Conservation (phyloP, 2,329 filamentous ascomycete genomes). For the Fusarium virguliforme region DNA sequence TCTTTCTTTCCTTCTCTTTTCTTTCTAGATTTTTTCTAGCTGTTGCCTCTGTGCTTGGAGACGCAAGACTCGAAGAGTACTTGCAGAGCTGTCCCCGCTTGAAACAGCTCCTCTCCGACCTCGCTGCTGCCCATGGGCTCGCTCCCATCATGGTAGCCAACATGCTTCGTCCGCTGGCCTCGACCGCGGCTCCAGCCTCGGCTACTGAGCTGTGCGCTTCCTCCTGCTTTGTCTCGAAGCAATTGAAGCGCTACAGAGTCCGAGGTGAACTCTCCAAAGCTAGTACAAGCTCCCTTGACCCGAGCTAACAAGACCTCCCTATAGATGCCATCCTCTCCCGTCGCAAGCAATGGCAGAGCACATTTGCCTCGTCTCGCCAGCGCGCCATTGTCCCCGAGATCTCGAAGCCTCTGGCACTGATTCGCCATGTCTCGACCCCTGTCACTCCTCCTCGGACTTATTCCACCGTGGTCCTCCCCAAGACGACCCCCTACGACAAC, state of each 20-base stretch:
- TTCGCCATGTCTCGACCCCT: conserved; percentile 58
- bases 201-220: conserved; percentile 54
- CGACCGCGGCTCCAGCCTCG: conserved; percentile 43
- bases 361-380: conserved; percentile 50
- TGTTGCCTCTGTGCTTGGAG: conserved; percentile 14
- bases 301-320: conserved; percentile 24
- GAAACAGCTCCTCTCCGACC: conserved; percentile 25
- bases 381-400: conserved; percentile 51
- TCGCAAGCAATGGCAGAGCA: conserved; percentile 60
- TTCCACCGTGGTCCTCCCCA: conserved; percentile 60
- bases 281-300: background rate
- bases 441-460: conserved; percentile 54
- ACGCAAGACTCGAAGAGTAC: conserved; percentile 21
- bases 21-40: conserved; percentile 10
- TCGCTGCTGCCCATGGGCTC: conserved; percentile 50
- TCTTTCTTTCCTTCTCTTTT: conserved; percentile 17
- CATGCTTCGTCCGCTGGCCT: conserved; percentile 55
- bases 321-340: conserved; percentile 43
- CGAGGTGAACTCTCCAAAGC: conserved; percentile 37
- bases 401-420: conserved; percentile 56
- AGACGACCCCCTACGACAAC: conserved; percentile 76
- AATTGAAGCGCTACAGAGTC: conserved; percentile 44
- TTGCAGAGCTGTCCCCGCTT: conserved; percentile 19
- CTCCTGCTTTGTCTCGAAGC: conserved; percentile 48
- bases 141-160: conserved; percentile 55